Evolutionary conservation across 345 rosid species (phyloP).

Genomic region (Lepidium aucheri): DNA sequence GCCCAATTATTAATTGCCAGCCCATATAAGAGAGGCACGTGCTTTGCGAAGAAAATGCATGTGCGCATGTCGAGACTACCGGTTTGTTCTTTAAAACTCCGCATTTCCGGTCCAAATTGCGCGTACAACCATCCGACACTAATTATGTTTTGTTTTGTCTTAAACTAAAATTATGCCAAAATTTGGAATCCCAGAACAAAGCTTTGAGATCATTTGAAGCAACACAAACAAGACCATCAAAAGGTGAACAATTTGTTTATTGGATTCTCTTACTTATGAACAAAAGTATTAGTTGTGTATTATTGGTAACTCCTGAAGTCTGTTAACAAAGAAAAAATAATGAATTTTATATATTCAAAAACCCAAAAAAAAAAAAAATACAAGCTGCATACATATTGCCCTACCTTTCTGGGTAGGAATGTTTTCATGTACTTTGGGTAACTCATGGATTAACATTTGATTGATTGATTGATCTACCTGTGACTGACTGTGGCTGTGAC

Average conservation of each 20-base stretch:
- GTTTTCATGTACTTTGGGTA: conserved; percentile 7
- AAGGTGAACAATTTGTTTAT: not conserved
- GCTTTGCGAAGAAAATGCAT: not conserved
- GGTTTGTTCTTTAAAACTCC: not conserved
- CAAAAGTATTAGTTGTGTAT: not conserved
- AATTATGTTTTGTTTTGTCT: no score
- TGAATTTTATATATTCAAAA: conserved; percentile 6
- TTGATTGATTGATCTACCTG: not conserved
- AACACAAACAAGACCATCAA: no score
- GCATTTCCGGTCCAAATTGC: conserved; percentile 11
- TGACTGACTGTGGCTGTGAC: not conserved
- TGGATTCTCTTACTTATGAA: not conserved
- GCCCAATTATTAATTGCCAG: conserved; percentile 4
- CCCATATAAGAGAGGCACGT: conserved; percentile 5
- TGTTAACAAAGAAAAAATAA: conserved; percentile 7
- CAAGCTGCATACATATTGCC: conserved; percentile 17
- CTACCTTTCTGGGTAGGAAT: not conserved
- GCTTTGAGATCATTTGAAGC: no score
- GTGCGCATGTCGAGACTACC: not conserved
- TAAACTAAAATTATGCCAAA: no score
- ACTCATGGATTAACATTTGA: conserved; percentile 30
- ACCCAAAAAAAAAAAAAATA: not conserved
- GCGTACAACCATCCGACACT: not conserved
- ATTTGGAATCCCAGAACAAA: no score
- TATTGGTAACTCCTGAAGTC: conserved; percentile 2